These are phyloP conservation scores for Mucor lusitanicus DNA, from an alignment of 371 early-diverging fungal genomes.

Conservation along the genomic window DNA sequence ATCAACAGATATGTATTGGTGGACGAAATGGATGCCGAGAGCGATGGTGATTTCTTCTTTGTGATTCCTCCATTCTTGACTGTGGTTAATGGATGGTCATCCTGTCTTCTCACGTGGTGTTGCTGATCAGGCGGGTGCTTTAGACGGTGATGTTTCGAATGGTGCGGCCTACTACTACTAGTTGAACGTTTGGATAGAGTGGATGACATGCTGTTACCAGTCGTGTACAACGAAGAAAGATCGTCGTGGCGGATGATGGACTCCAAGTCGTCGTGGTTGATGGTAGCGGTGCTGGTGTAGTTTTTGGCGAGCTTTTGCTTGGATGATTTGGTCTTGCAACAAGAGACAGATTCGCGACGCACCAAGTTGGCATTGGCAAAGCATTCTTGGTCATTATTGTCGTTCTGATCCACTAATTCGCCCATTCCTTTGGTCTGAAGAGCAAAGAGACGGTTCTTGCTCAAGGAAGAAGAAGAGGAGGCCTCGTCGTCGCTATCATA, in stretches of 20 bases:
- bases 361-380: not conserved
- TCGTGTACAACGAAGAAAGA: conserved; percentile 11
- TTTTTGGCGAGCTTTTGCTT: not conserved
- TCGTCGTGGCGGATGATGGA: conserved; percentile 21
- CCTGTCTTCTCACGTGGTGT: not conserved
- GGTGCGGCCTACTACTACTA: not conserved
- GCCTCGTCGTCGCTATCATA: not conserved
- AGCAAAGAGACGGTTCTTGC: not conserved
- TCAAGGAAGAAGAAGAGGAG: not conserved
- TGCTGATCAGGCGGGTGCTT: conserved; percentile 8
- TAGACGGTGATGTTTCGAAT: not conserved
- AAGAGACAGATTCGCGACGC: conserved; percentile 9
- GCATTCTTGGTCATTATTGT: not conserved
- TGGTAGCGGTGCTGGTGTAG: not conserved
- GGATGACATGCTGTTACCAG: not conserved
- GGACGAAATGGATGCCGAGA: not conserved
- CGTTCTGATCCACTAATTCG: conserved; percentile 3
- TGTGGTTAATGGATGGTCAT: not conserved
- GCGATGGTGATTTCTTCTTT: not conserved
- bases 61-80: not conserved
- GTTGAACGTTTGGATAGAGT: not conserved
- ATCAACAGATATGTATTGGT: conserved; percentile 14
- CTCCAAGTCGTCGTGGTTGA: conserved; percentile 1
- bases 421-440: conserved; percentile 2
- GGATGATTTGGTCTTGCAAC: not conserved